phyloP scores from a whole-genome alignment of 2,329 filamentous ascomycete genomes.

The Tolypocladium ophioglossoides region DNA sequence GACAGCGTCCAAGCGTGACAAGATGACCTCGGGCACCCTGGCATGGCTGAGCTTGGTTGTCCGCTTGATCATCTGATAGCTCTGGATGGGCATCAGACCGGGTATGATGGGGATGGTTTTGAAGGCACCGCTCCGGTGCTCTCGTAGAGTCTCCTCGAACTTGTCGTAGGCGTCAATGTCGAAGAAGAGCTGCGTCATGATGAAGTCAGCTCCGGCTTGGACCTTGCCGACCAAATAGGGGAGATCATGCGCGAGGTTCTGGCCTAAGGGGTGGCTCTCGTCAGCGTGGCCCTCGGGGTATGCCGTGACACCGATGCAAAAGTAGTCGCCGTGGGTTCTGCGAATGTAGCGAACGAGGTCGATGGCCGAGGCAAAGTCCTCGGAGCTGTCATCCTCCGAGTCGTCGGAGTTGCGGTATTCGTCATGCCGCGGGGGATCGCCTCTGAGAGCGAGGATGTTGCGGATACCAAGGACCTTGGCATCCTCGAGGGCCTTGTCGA shows the following conservation, averaged over 20 bases:
- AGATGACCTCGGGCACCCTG: constrained; percentile 59
- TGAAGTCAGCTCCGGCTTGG: constrained; percentile 85
- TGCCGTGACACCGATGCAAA: constrained; percentile 87
- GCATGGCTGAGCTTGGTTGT: constrained; percentile 94
- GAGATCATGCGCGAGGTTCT: constrained; percentile 67
- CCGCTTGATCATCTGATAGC: constrained; percentile 87
- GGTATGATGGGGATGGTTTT: constrained; percentile 84
- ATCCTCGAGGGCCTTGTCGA: constrained; percentile 84
- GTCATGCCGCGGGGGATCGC: constrained; percentile 79
- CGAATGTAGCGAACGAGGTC: constrained; percentile 88
- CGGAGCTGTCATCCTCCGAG: constrained; percentile 50
- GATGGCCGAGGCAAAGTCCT: constrained; percentile 78
- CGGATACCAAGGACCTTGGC: constrained; percentile 84
- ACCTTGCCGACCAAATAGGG: constrained; percentile 87
- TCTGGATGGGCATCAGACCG: constrained; percentile 95
- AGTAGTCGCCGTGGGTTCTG: constrained; percentile 80
- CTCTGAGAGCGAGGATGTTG: constrained; percentile 86
- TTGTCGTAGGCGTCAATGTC: constrained; percentile 71
- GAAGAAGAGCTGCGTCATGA: constrained; percentile 98
- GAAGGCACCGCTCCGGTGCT: constrained; percentile 77
- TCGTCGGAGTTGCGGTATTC: constrained; percentile 63
- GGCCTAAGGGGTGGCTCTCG: constrained; percentile 66
- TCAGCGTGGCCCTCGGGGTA: constrained; percentile 95
- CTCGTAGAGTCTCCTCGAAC: constrained; percentile 67
- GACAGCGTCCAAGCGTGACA: constrained; percentile 60